Evolutionary conservation across 306 rosid genomes (phyloP), one percentile per base, ranked within the genome.

Genomic region (Hippophae gyantsensis): DNA sequence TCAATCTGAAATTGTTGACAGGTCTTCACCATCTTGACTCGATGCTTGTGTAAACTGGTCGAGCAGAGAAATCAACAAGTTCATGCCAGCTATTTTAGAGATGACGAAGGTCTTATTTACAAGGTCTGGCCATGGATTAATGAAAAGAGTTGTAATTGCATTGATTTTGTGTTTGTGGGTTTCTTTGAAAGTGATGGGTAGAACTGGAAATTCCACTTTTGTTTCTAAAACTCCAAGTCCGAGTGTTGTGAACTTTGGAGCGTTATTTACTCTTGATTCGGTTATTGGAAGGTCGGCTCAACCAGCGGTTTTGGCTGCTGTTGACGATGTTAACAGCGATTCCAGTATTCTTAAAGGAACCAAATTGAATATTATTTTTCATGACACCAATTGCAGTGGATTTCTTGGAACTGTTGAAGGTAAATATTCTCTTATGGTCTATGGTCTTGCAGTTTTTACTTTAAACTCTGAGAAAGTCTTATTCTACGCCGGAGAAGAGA

Each of bases 361-460:
- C 8, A 69, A 50, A 11, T 51, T 86, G 64, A 70, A 74, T 2
- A 41, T 69, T 47, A 23, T 74, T 74, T 40, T 76, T 42, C 68
- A 44, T 13, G 84, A 80, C 43, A 76, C 89, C n/a, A 78, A 86
- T 64, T 86, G 89, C 80, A 86, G 85, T 40, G 87, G 66, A 8
- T 86, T 86, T 80, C 61, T 78, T 46, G 94, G 87, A 72, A 86
- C 87, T 55, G 52, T 80, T 56, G 89, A 86, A 74, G 87, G 94
- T 86, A 83, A 40, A 50, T 69, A 61, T 67, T 50, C 38, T 18
- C 23, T 18, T 18, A 18, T 18, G 23, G 23, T 32, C 38, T 2
- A 32, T 32, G 38, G 38, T 2, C 4, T 32, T 32, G 38, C 5
- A 32, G 38, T 32, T 32, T 32, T 32, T 32, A 32, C 38, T 32